These are phyloP conservation scores for Claviceps cyperi DNA, from an alignment of 2,329 filamentous ascomycete genomes.

Conservation along the genomic window DNA sequence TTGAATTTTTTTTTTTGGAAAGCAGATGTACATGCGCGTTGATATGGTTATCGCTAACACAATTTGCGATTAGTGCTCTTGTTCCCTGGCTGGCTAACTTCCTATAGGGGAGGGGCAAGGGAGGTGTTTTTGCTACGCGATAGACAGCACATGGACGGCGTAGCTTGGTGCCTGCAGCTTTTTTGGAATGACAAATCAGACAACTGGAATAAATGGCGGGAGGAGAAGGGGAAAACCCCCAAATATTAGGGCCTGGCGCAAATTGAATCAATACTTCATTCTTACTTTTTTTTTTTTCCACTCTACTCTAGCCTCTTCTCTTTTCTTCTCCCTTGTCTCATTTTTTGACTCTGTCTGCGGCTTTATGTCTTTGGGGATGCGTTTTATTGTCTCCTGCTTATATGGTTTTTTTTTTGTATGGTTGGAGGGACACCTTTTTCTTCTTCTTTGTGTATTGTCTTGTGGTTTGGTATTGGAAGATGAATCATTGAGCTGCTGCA, in stretches of 20 bases:
- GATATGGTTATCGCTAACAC: conserved; percentile 6
- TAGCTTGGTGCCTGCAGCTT: neutral
- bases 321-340: neutral
- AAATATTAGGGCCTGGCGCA: conserved; percentile 1
- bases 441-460: neutral
- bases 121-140: neutral
- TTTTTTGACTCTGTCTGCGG: neutral
- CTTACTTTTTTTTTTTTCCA: neutral
- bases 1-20: conserved; percentile 14
- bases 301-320: neutral
- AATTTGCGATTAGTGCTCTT: conserved; percentile 22
- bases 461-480: neutral
- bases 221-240: neutral
- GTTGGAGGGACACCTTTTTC: neutral
- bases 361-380: too few relatives aligned
- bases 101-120: conserved; percentile 20
- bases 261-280: neutral
- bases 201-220: neutral
- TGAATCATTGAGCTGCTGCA: conserved; percentile 2
- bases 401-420: neutral
- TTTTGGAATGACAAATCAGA: neutral
- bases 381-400: too few relatives aligned
- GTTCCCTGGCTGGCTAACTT: conserved; percentile 39
- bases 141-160: neutral
- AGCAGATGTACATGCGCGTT: too few relatives aligned